A percentile compares a stretch with the other conserved stretches of the same genome.
These are phyloP conservation scores for Aureoboletus auriporus DNA, from an alignment of 768 basidiomycete species.

Conservation along the genomic window DNA sequence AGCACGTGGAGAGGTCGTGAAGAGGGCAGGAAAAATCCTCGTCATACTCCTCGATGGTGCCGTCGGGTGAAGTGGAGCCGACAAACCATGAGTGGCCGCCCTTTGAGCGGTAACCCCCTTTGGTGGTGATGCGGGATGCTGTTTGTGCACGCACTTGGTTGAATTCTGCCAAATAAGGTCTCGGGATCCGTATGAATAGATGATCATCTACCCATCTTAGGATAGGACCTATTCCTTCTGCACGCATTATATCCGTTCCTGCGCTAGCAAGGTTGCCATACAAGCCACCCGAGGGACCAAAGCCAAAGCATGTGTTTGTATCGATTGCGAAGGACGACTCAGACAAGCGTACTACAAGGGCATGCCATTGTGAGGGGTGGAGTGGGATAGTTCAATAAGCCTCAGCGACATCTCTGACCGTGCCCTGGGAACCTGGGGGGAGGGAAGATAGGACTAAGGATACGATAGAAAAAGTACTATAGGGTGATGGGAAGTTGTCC, in stretches of 20 bases:
- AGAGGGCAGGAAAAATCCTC: neutral
- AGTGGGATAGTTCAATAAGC: slow-evolving; percentile 23
- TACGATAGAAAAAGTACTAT: too few species aligned
- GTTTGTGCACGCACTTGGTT: neutral
- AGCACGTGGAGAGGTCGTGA: neutral
- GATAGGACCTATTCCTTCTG: slow-evolving; percentile 19
- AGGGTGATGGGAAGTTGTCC: too few species aligned
- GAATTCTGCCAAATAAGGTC: fast-evolving
- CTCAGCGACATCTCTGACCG: neutral
- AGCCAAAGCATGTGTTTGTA: slow-evolving; percentile 26
- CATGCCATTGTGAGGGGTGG: slow-evolving; percentile 34
- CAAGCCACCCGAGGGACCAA: slow-evolving; percentile 13
- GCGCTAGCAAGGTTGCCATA: slow-evolving; percentile 27
- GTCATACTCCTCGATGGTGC: neutral
- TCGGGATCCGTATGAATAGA: slow-evolving; percentile 15
- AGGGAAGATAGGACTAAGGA: too few species aligned
- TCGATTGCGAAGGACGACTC: slow-evolving; percentile 19
- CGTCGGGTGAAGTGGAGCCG: neutral
- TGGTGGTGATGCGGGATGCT: too few species aligned
- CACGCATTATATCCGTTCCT: slow-evolving; percentile 3
- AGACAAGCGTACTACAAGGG: slow-evolving; percentile 20
- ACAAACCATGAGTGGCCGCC: neutral
- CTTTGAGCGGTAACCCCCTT: neutral
- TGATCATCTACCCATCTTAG: slow-evolving; percentile 31
- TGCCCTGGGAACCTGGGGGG: neutral